Base-by-base conservation (phyloP, 495 filamentous ascomycete species). In the Cairneyella variabilis region DNA sequence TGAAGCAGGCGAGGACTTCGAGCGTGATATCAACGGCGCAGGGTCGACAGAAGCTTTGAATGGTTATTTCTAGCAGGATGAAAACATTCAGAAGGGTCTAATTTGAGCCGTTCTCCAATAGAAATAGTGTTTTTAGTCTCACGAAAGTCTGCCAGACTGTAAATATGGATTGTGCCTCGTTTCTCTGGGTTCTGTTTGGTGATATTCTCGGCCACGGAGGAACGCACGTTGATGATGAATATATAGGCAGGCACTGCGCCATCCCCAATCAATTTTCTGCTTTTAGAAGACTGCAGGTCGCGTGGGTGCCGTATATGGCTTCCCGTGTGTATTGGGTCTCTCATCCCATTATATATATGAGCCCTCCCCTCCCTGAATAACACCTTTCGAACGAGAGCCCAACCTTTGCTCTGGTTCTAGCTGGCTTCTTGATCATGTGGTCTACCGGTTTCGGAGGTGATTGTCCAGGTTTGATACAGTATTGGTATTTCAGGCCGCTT, bases 321-420 rank as follows among this genome's bases (percentile, higher is more conserved):
- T 48, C 43, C 43, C 22, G 20, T 27, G 34, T 30, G 22, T 48
- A 26, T 55, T 48, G 23, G 34, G 32, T 41, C 44, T 48, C 44
- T 48, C 32, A 25, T 55, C 25, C 23, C 32, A 55, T 55, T 55
- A 55, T 55, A 55, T 55, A 55, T 55, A 46, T 54, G n/a, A 48
- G 52, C 43, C 43, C 23, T 48, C 34, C 52, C 34, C 44, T 54
- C 40, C 40, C 41, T 54, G 27, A 54, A 47, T 54, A 54, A 54
- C 26, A 54, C 41, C 34, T 54, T 54, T 47, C n/a, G 28, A 54
- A 54, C 40, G 28, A 54, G 51, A 54, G 41, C 41, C 40, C 20
- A 38, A 46, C 41, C 40, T 45, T 38, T 54, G 27, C 26, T 54
- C 27, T 53, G 25, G 18, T 53, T 53, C 38, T 53, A 53, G 38